Conservation (phyloP, 1,284 basidiomycete genomes). For the Acaromyces ingoldii region DNA sequence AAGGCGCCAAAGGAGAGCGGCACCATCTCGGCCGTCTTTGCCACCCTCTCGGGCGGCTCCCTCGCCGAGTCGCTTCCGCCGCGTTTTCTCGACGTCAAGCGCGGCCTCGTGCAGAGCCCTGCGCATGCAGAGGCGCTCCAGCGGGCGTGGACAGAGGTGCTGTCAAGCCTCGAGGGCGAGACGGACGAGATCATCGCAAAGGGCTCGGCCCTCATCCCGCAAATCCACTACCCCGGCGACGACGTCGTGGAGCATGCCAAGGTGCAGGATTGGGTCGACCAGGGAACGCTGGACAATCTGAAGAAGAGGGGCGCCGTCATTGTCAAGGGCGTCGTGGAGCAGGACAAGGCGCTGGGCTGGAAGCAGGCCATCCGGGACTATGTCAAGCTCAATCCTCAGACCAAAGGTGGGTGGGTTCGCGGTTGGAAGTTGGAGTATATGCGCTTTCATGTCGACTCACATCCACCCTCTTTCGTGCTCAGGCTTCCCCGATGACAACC, state of each 20-base stretch:
- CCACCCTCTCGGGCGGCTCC: conserved; percentile 25
- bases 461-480: conserved; percentile 6
- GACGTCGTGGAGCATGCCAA: background rate
- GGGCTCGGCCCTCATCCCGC: conserved; percentile 19
- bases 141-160: conserved; percentile 18
- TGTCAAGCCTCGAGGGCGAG: conserved; percentile 13
- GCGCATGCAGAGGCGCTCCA: conserved; percentile 18
- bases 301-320: conserved; percentile 28
- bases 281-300: conserved; percentile 15
- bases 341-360: conserved; percentile 17
- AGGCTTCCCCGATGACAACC: conserved; percentile 32
- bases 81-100: conserved; percentile 29
- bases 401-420: conserved; percentile 17
- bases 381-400: conserved; percentile 18
- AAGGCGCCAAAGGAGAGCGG: conserved; percentile 22
- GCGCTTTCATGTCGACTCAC: conserved; percentile 5
- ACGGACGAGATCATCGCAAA: conserved; percentile 12
- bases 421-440: background rate
- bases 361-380: conserved; percentile 28
- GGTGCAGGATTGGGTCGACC: conserved; percentile 21
- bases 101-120: conserved; percentile 14
- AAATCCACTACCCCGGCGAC: conserved; percentile 16
- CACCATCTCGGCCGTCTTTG: conserved; percentile 36
- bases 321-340: conserved; percentile 26
- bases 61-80: conserved; percentile 27